Percentiles rank a stretch among this genome's conserved stretches.
These are phyloP conservation scores for Piper betle DNA, from an alignment of 164 flowering plant genomes.

Conservation along the genomic window DNA sequence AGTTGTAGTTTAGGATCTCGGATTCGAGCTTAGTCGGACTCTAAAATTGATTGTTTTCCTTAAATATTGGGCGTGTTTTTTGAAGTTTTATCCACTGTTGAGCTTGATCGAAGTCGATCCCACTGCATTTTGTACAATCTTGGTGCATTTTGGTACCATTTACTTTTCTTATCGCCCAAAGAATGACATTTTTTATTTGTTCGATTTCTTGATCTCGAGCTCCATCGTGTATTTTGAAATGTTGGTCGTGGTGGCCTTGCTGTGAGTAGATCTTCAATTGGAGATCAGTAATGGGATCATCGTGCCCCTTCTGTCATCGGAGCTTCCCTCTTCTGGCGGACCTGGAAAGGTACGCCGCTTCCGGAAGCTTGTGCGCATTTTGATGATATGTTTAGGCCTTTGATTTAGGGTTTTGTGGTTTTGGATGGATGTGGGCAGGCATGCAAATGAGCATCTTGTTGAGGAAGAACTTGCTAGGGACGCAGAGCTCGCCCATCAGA, in stretches of 20 bases:
- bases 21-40: too few relatives aligned
- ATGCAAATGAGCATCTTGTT: slow-evolving; percentile 43
- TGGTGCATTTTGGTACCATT: too few relatives aligned
- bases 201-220: too few relatives aligned
- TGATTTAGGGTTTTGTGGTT: slow-evolving; percentile 6
- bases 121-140: too few relatives aligned
- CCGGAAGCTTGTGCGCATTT: background rate
- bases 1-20: too few relatives aligned
- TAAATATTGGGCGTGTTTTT: too few relatives aligned
- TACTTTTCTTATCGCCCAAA: too few relatives aligned
- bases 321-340: slow-evolving; percentile 18
- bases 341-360: slow-evolving; percentile 26
- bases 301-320: slow-evolving; percentile 39
- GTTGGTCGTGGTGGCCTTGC: background rate
- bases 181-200: too few relatives aligned
- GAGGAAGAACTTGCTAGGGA: slow-evolving; percentile 31
- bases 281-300: slow-evolving; percentile 3
- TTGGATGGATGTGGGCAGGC: slow-evolving; percentile 26
- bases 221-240: background rate
- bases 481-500: slow-evolving; percentile 30
- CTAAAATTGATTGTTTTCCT: too few relatives aligned
- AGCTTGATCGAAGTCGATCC: too few relatives aligned
- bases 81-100: too few relatives aligned
- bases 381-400: slow-evolving; percentile 7
- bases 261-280: slow-evolving; percentile 19